Base-by-base conservation (phyloP, 306 rosid species). In the Malus sieversii region DNA sequence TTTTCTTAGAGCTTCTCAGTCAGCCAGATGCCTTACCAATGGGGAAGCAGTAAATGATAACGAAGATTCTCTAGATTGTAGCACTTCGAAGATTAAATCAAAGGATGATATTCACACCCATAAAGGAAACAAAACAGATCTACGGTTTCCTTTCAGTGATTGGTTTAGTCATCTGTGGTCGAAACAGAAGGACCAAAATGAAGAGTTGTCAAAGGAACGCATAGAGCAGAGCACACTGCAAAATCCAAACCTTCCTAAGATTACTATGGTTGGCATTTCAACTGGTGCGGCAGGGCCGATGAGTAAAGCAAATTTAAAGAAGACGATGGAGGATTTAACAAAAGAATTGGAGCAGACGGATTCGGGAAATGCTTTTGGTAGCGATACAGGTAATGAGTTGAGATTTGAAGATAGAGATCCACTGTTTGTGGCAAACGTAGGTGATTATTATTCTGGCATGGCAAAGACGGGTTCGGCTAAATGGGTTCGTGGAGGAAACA, bases 191-290 rank as follows among this genome's bases (percentile, higher is more conserved):
- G 38, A 65, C 25, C 83, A 74, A 79, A 80, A 80, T 7, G 76
- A 35, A 75, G 87, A 75, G 52, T 27, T 74, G 4, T 51, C 90
- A 16, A 76, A 69, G 62, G 84, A 90, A 76, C 75, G 68, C 44
- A 73, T 52, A 35, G 79, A 84, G 69, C 83, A 84, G 74, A 84
- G 78, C 75, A 33, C 44, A 30, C 83, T 80, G 70, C 85, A 68
- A 48, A 87, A 68, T 73, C 90, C 87, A 8, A 89, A 90, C 70
- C 92, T 92, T 74, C 99, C 98, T 2, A 96, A 96, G 83, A 75
- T 96, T 72, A 96, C 98, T 62, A 96, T 96, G 99, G 92, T 96
- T 52, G 99, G 99, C 29, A 84, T 96, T 76, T 92, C 97, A 65
- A 88, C 97, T 10, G 90, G 88, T 74, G 96, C 90, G 72, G 80